Conservation (phyloP, 306 rosid species). For the Purshia tridentata region DNA sequence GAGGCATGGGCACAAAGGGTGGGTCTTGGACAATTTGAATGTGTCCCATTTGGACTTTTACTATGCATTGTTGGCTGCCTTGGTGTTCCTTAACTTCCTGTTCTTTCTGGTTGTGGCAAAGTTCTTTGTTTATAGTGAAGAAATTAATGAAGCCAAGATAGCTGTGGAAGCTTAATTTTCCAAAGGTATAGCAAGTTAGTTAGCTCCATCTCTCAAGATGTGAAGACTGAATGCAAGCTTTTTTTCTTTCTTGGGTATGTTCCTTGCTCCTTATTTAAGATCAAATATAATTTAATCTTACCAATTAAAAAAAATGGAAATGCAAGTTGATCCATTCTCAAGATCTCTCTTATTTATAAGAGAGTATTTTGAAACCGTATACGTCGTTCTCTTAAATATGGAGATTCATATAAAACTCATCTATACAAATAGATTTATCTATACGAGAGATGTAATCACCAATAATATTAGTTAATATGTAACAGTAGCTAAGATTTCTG, state of each 20-base stretch:
- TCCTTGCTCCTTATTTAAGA: background rate
- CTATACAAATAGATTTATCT: background rate
- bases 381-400: background rate
- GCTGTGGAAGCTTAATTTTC: background rate
- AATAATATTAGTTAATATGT: no score
- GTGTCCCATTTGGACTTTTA: constrained; percentile 58
- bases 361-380: no score
- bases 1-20: constrained; percentile 51
- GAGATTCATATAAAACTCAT: background rate
- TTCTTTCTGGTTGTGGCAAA: constrained; percentile 59
- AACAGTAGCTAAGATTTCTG: background rate
- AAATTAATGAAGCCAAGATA: constrained; percentile 24
- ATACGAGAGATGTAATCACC: background rate
- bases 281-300: background rate
- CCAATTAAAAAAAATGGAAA: no score
- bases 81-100: constrained; percentile 49
- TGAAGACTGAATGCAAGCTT: background rate
- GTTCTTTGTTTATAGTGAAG: constrained; percentile 51
- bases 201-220: background rate
- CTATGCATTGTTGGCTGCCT: constrained; percentile 55
- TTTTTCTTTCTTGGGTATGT: background rate
- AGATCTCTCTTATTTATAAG: no score
- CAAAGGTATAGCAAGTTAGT: background rate
- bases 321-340: no score
- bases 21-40: constrained; percentile 68